These are phyloP conservation scores for Candida vaughaniae DNA, from an alignment of 805 yeast species.

Conservation along the genomic window DNA sequence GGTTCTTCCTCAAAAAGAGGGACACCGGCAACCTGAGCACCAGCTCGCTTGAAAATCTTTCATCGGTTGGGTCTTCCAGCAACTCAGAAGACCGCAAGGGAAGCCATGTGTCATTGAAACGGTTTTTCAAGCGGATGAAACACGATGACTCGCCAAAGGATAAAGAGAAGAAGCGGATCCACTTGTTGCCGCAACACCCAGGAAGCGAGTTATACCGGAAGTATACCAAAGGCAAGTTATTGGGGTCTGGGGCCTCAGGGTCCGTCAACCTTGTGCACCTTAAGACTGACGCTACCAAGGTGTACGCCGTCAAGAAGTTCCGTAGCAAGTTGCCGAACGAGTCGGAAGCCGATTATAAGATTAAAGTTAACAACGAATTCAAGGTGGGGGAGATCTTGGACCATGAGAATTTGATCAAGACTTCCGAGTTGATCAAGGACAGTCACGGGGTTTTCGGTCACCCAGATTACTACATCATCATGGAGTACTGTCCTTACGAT, in stretches of 20 bases:
- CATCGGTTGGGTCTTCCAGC: constrained; percentile 10
- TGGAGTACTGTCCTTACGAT: constrained; percentile 93
- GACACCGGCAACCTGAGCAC: constrained; percentile 10
- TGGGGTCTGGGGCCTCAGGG: constrained; percentile 96
- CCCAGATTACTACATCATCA: constrained; percentile 61
- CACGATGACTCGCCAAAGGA: constrained; percentile 10
- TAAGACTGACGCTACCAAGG: constrained; percentile 45
- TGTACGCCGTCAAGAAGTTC: constrained; percentile 87
- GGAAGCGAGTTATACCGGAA: constrained; percentile 40
- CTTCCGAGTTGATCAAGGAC: constrained; percentile 77
- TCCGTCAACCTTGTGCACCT: constrained; percentile 79
- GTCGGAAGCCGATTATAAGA: constrained; percentile 64
- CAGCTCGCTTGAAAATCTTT: constrained; percentile 12
- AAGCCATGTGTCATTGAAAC: constrained; percentile 37
- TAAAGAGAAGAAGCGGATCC: constrained; percentile 9
- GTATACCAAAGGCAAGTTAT: constrained; percentile 62
- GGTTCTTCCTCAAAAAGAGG: constrained; percentile 13
- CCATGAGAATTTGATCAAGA: constrained; percentile 78
- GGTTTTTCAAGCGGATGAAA: constrained; percentile 53
- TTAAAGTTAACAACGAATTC: constrained; percentile 80
- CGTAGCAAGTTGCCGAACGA: constrained; percentile 64
- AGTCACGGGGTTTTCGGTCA: constrained; percentile 24
- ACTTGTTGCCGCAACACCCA: constrained; percentile 17
- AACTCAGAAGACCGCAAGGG: constrained; percentile 15
- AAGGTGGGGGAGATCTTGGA: constrained; percentile 70